Evolutionary conservation across 805 yeast species (phyloP), one percentile per base, ranked within the genome.

Genomic region (Spencermartinsiella europaea): DNA sequence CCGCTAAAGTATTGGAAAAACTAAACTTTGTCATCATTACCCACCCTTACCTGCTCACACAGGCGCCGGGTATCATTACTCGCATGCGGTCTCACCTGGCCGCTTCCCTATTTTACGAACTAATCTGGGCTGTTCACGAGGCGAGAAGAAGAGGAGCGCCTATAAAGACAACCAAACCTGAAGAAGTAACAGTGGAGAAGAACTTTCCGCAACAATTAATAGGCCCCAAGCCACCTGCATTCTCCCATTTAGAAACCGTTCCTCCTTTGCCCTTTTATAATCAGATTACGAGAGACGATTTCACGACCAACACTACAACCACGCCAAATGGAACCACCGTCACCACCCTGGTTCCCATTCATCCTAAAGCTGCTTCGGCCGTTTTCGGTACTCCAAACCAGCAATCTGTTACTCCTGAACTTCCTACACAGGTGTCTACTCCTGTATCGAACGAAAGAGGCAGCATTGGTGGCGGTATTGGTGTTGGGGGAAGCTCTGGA

Each of bases 111-210:
- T 90, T 90, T 58, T 90, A 90, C 61, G 97, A 90, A 64, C 72
- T 90, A 44, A 91, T 90, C 10, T 89, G 95, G 89, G 85, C 95
- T 63, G 83, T 90, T 40, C 97, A 90, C 65, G 97, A 90, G 60
- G 96, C 96, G 0, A 74, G 95, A 62, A 73, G 96, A 61, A 71
- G 95, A 45, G 53, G 63, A 15, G 42, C 42, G 39, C 55, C 47
- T 50, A 58, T 7, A 50, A 53, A 31, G 44, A 25, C 7, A 7
- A 52, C 40, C 21, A 47, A 53, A 5, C 47, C 46, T 10, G 53
- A 50, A 22, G 40, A 39, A 3, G 44, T 40, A n/a, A 36, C 48
- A 5, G 57, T 58, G 10, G 28, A 34, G 41, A n/a, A 55, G 49
- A 5, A 21, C 25, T 51, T 46, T n/a, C 57, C 52, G 4, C 47